A percentile compares a stretch with the other conserved stretches of the same genome.
Evolutionary conservation across 2,329 filamentous ascomycete genomes (phyloP).

Genomic region (Exophiala alcalophila): DNA sequence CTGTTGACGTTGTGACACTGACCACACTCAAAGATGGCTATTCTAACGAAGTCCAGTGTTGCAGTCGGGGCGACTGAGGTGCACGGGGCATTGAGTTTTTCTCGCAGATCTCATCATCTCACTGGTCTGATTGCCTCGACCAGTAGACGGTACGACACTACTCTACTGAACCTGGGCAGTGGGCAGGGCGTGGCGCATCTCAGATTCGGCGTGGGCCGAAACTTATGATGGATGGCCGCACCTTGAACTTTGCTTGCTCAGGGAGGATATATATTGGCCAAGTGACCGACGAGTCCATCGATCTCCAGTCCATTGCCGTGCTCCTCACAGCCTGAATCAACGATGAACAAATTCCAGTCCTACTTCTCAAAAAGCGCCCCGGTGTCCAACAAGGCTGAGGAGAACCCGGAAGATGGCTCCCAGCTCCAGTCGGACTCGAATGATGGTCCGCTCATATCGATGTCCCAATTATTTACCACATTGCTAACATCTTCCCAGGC

Average conservation of each 20-base stretch:
- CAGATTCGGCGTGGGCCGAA: background rate
- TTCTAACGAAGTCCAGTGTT: too few species aligned
- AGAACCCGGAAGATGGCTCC: background rate
- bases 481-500: constrained; percentile 1
- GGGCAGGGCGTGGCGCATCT: background rate
- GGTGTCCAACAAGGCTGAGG: background rate
- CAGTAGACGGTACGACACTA: too few species aligned
- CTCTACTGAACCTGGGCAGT: background rate
- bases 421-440: background rate
- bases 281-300: too few species aligned
- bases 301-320: too few species aligned
- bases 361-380: background rate
- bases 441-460: constrained; percentile 1
- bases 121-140: too few species aligned
- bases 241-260: too few species aligned
- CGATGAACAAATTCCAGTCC: background rate
- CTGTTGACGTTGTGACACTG: background rate
- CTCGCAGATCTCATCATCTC: too few species aligned
- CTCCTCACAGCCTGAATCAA: background rate
- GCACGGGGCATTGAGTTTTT: too few species aligned
- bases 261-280: too few species aligned
- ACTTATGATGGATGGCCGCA: background rate
- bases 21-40: too few species aligned
- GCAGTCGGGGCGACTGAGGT: too few species aligned
- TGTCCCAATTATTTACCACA: background rate